These are phyloP conservation scores for Aspergillus terreus DNA, from an alignment of 2,329 filamentous ascomycete genomes.

Conservation along the genomic window DNA sequence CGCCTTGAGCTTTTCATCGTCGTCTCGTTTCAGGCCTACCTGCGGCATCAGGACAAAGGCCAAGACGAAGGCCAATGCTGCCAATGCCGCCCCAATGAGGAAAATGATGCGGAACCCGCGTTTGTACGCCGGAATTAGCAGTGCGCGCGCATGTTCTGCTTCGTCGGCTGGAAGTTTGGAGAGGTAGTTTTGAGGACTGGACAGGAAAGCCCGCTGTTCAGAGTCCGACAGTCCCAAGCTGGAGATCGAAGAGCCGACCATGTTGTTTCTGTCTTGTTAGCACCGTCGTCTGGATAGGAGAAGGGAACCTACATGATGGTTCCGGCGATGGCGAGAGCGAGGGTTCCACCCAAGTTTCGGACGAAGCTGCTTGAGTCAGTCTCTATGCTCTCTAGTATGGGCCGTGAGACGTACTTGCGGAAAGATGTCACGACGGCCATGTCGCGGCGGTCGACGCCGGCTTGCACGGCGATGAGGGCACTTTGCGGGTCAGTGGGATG, in stretches of 20 bases:
- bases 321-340: conserved; percentile 38
- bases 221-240: conserved; percentile 19
- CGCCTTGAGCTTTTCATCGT: conserved; percentile 29
- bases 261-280: conserved; percentile 26
- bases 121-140: conserved; percentile 35
- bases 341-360: conserved; percentile 40
- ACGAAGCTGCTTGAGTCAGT: conserved; percentile 30
- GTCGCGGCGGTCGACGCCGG: conserved; percentile 35
- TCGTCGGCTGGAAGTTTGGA: conserved; percentile 21
- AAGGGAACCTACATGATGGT: conserved; percentile 35
- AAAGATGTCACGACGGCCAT: conserved; percentile 41
- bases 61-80: conserved; percentile 32
- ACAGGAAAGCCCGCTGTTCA: conserved; percentile 24
- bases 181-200: conserved; percentile 28
- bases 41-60: conserved; percentile 37
- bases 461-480: conserved; percentile 37
- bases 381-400: neutral
- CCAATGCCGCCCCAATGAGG: conserved; percentile 33
- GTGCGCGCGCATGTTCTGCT: conserved; percentile 22
- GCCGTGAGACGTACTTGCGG: conserved; percentile 23
- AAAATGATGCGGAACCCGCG: conserved; percentile 41
- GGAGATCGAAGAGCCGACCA: conserved; percentile 23
- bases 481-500: conserved; percentile 6
- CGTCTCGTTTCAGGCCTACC: conserved; percentile 22
- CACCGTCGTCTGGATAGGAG: neutral